Evolutionary conservation across 2,329 filamentous ascomycete species (phyloP), one percentile per base, ranked within the genome.

Genomic region (Elsinoe australis): DNA sequence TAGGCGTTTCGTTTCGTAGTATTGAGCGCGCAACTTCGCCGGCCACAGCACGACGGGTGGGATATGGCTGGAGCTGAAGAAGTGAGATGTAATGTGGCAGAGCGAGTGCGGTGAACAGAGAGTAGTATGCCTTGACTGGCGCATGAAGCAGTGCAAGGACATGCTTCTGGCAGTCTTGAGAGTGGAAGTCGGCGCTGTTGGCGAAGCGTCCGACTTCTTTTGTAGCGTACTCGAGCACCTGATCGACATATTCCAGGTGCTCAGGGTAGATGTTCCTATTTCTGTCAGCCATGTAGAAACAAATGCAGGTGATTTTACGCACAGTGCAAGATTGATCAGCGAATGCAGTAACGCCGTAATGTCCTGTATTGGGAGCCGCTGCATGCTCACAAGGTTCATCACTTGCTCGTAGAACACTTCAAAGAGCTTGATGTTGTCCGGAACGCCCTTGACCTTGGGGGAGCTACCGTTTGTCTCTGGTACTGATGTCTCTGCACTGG

Each of bases 361-460:
- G 63, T 98, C 94, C 64, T 94, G 88, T 55, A 98, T 90, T 1
- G 89, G 85, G 46, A 98, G 74, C 56, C 87, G 83, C 61, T 95
- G 87, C 46, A 85, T 86, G 66, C 88, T 90, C 53, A 96, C 89
- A 45, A 98, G 73, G 59, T 90, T 89, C 61, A 94, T 85, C 53
- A 96, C 92, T 66, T 96, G 92, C 45, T 88, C 83, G 61, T 96
- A 94, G 73, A 96, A 98, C 51, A 96, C 87, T 67, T 96, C 89
- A 65, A 96, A 96, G 18, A 98, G 78, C 67, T 87, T 90, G 50
- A 95, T 81, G 58, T 87, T 83, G 46, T 82, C 76, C 1, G 83
- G 82, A 55, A 87, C 85, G 15, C 78, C 73, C 42, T 71, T 68
- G 18, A 62, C 64, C 59, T 70, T 75, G 61, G 63, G 68, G 38